Evolutionary conservation across 768 basidiomycete species (phyloP).

Genomic region (Filobasidium floriforme): DNA sequence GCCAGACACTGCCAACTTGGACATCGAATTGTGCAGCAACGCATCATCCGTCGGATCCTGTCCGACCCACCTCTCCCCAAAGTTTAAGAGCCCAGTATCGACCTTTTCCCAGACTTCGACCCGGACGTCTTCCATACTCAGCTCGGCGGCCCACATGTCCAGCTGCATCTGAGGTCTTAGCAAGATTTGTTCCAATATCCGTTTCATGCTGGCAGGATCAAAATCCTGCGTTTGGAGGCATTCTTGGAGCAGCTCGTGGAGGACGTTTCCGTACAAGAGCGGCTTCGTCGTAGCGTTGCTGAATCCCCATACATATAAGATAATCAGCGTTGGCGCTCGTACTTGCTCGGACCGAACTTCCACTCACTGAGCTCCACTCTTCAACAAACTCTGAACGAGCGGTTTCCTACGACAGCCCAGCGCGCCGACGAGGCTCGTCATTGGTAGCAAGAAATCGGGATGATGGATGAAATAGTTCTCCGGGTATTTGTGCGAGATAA

Average conservation of each 20-base stretch:
- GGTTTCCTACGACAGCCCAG: constrained; percentile 78
- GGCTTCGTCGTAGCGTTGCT: constrained; percentile 33
- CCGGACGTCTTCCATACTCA: constrained; percentile 42
- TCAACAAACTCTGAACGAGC: constrained; percentile 55
- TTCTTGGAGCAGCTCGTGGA: constrained; percentile 82
- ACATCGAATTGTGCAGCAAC: constrained; percentile 42
- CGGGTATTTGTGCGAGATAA: constrained; percentile 54
- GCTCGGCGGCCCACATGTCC: constrained; percentile 42
- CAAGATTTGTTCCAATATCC: constrained; percentile 34
- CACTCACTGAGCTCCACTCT: constrained; percentile 42
- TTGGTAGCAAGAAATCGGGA: constrained; percentile 84
- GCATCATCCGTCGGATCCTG: constrained; percentile 52
- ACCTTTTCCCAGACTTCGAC: constrained; percentile 43
- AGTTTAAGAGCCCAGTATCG: constrained; percentile 36
- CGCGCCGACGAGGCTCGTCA: constrained; percentile 77
- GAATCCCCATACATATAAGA: not conserved
- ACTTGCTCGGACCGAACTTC: not conserved
- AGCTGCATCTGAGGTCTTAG: constrained; percentile 33
- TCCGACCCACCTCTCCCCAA: constrained; percentile 54
- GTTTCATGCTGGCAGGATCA: constrained; percentile 28
- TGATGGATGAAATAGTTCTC: constrained; percentile 71
- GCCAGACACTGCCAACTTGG: constrained; percentile 60
- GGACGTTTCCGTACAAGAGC: constrained; percentile 78
- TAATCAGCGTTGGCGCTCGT: not conserved
- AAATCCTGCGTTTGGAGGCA: constrained; percentile 53